Percentiles rank a stretch among this genome's conserved stretches.
These are phyloP conservation scores for Talaromyces sp. DNA, from an alignment of 2,329 filamentous ascomycete species.

Conservation along the genomic window DNA sequence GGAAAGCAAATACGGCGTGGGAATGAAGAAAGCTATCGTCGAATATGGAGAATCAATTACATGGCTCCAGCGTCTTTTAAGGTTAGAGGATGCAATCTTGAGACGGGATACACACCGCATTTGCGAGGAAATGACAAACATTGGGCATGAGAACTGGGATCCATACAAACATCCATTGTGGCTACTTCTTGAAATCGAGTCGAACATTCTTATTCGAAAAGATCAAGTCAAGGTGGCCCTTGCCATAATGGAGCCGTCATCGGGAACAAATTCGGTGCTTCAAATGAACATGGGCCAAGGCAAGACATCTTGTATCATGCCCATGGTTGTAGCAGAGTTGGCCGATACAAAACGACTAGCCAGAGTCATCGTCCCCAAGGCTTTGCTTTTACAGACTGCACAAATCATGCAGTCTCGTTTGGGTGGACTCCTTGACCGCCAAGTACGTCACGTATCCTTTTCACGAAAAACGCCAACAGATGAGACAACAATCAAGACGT, in stretches of 20 bases:
- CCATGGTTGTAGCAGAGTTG: conserved; percentile 54
- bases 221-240: conserved; percentile 59
- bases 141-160: conserved; percentile 55
- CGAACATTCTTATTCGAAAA: conserved; percentile 56
- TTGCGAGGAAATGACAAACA: conserved; percentile 41
- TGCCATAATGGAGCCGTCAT: conserved; percentile 53
- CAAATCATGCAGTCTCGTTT: conserved; percentile 52
- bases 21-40: conserved; percentile 34
- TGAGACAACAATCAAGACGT: conserved; percentile 23
- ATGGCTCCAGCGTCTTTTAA: conserved; percentile 38
- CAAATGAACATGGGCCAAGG: conserved; percentile 62
- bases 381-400: conserved; percentile 57
- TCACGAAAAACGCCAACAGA: conserved; percentile 44
- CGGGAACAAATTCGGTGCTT: conserved; percentile 53
- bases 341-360: conserved; percentile 48
- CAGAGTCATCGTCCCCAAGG: conserved; percentile 57
- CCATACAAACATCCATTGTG: conserved; percentile 53
- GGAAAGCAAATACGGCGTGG: conserved; percentile 19
- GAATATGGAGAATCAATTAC: conserved; percentile 37
- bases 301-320: conserved; percentile 66
- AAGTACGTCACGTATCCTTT: conserved; percentile 55
- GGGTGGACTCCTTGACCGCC: conserved; percentile 51
- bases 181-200: conserved; percentile 63
- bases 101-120: conserved; percentile 27
- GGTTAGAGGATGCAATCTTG: conserved; percentile 34